Evolutionary conservation across 148 eudicot genomes (phyloP).

Genomic region (Amaranthus hypochondriacus): DNA sequence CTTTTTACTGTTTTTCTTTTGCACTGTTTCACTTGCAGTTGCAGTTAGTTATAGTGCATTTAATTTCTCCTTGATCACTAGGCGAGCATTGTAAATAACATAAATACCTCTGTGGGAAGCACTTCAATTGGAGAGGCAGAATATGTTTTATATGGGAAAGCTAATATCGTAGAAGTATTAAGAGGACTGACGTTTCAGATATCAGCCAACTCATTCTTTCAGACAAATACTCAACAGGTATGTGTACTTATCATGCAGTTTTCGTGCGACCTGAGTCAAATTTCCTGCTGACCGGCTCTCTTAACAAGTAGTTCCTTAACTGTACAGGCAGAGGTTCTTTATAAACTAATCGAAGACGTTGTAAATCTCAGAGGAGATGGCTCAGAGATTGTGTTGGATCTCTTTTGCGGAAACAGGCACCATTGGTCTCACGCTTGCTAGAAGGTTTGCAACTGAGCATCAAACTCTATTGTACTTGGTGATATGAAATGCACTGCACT

Average conservation of each 20-base stretch:
- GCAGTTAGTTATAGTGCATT: background rate
- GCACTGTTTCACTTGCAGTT: background rate
- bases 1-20: background rate
- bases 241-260: constrained; percentile 1
- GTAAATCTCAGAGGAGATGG: constrained; percentile 89
- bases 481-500: background rate
- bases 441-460: constrained; percentile 37
- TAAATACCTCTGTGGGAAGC: constrained; percentile 89
- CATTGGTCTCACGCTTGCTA: constrained; percentile 91
- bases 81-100: constrained; percentile 94
- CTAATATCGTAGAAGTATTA: constrained; percentile 71
- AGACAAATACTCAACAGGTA: constrained; percentile 93
- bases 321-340: constrained; percentile 90
- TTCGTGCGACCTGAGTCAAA: background rate
- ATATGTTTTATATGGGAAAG: constrained; percentile 66
- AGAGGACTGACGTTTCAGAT: constrained; percentile 88
- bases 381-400: constrained; percentile 83
- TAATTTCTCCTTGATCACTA: constrained; percentile 20
- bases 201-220: constrained; percentile 99
- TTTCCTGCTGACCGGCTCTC: background rate
- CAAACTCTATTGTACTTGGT: constrained; percentile 11
- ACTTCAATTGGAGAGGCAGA: constrained; percentile 89
- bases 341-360: constrained; percentile 77
- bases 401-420: constrained; percentile 98
- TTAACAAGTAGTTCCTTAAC: background rate